Base-by-base conservation (phyloP, 1,139 yeast genomes). In the Candida sp. region DNA sequence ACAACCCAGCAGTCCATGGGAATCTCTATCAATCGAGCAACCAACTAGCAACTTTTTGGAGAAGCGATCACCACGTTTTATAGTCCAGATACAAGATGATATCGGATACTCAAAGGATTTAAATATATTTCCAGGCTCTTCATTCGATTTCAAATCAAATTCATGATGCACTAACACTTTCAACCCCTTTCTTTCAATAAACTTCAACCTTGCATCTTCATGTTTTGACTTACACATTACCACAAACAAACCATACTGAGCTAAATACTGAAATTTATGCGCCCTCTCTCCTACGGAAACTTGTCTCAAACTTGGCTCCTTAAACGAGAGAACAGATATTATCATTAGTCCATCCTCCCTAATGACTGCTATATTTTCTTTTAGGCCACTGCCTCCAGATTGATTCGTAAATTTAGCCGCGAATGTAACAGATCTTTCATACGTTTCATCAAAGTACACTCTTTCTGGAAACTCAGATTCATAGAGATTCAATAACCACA, bases 321-420 rank as follows among this genome's bases (percentile, higher is more conserved):
- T 61, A 43, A 50, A 68, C 0, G 64, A 53, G 34, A 48, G 60
- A 1, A 78, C 46, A 2, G 60, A 55, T 0, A 73, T 61, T 2
- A 72, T 46, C 27, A 70, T 64, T 19, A 81, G 57, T 0, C 84
- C 84, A 49, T 79, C 82, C 40, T 75, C 81, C 45, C 82, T 60
- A 2, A 77, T 56, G 7, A 75, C 57, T 1, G 71, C 72, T 41
- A 73, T 52, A 8, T 55, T 52, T 22, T 55, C 42, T 5, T n/a
- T 27, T 33, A 8, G 23, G 21, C 21, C 27, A 15, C 12, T 27
- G 19, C 19, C 21, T 7, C 25, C 21, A 9, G 32, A 32, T 5
- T 35, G 21, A 19, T 49, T 43, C 35, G 46, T 38, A 19, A 55
- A 21, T 36, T 55, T 55, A 27, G 60, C 45, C 43, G 53, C 43